Evolutionary conservation across 192 early-diverging fungal species (phyloP).

Genomic region (Linnemannia zychae): DNA sequence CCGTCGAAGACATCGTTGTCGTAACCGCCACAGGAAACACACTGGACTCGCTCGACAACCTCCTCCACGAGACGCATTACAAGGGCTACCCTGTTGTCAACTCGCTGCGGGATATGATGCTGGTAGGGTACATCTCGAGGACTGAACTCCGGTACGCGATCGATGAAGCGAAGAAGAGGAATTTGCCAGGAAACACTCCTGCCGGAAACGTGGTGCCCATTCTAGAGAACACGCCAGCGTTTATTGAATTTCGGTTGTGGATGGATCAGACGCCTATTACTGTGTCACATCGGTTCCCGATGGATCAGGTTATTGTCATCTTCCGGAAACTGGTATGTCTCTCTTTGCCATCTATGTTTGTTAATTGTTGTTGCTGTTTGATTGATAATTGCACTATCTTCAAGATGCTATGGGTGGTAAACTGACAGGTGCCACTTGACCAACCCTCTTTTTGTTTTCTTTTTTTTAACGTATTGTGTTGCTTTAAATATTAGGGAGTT

Average conservation of each 20-base stretch:
- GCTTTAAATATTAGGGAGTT: too few relatives aligned
- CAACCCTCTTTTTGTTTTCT: background rate
- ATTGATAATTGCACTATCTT: background rate
- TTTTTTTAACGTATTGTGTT: too few relatives aligned
- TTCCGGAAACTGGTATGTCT: slow-evolving; percentile 71
- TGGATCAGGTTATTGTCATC: slow-evolving; percentile 76
- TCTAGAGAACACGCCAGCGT: slow-evolving; percentile 43
- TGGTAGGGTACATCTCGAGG: slow-evolving; percentile 80
- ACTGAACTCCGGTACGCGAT: slow-evolving; percentile 69
- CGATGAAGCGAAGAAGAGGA: slow-evolving; percentile 41
- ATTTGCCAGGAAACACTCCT: slow-evolving; percentile 47
- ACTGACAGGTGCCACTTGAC: too few relatives aligned
- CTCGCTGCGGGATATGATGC: slow-evolving; percentile 64
- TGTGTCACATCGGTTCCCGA: slow-evolving; percentile 69
- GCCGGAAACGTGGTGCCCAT: slow-evolving; percentile 54
- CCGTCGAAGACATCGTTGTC: slow-evolving; percentile 72
- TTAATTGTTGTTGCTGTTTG: background rate
- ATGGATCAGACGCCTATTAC: slow-evolving; percentile 79
- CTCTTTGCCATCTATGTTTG: background rate
- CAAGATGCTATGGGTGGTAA: too few relatives aligned
- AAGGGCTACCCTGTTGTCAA: slow-evolving; percentile 84
- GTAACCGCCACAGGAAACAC: slow-evolving; percentile 60
- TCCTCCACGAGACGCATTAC: slow-evolving; percentile 68
- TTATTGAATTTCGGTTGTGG: slow-evolving; percentile 76
- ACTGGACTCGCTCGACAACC: slow-evolving; percentile 58